phyloP scores from a whole-genome alignment of 2,329 filamentous ascomycete genomes.

The Ascochyta clinopodiicola region DNA sequence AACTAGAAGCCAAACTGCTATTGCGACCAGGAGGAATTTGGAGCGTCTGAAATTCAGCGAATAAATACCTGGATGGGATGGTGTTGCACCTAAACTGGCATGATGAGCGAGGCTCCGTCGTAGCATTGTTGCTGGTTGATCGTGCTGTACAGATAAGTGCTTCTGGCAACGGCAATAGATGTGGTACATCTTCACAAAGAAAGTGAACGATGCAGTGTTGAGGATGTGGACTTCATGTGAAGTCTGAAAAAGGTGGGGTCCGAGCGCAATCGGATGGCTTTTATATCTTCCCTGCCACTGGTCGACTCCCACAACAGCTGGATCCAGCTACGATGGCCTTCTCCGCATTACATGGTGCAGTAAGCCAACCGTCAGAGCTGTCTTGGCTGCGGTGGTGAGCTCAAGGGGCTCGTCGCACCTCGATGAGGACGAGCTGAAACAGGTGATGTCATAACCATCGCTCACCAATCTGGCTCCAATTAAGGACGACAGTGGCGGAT shows the following conservation, averaged over 20 bases:
- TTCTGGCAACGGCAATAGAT: too few species aligned
- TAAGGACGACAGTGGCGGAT: too few species aligned
- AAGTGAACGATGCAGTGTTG: too few species aligned
- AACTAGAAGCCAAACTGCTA: too few species aligned
- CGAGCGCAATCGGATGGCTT: not conserved
- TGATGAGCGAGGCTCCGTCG: too few species aligned
- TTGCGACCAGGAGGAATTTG: too few species aligned
- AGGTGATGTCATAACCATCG: constrained; percentile 6
- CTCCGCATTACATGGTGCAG: not conserved
- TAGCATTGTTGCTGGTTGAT: too few species aligned
- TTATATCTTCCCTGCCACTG: not conserved
- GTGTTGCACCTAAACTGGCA: too few species aligned
- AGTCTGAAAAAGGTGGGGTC: constrained; percentile 9
- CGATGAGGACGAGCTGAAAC: constrained; percentile 9
- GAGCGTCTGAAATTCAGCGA: too few species aligned
- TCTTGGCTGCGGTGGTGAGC: not conserved
- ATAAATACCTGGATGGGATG: too few species aligned
- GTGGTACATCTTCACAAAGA: too few species aligned
- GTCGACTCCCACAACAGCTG: not conserved
- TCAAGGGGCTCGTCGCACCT: constrained; percentile 1
- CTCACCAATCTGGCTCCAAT: not conserved
- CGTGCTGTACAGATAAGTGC: not conserved
- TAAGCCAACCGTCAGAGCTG: not conserved
- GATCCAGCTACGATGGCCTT: not conserved
- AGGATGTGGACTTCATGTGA: not conserved